Evolutionary conservation across 257 asterid species (phyloP).

Genomic region (Paraleonurus japonicus): DNA sequence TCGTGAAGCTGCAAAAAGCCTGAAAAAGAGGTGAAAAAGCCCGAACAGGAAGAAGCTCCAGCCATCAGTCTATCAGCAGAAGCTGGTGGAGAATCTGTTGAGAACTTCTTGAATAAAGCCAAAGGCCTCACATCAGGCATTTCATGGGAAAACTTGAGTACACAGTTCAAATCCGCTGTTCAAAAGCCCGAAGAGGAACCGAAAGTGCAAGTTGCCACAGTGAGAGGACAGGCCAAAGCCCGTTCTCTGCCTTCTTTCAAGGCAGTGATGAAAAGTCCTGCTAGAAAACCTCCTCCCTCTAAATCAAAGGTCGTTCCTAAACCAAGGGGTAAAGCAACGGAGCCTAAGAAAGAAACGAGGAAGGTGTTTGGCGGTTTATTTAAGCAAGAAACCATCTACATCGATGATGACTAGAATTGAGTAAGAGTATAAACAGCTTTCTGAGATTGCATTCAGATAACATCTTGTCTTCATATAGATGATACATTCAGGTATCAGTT

Average conservation of each 20-base stretch:
- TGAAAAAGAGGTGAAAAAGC: conserved; percentile 38
- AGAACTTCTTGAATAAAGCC: conserved; percentile 55
- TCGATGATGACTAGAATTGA: conserved; percentile 67
- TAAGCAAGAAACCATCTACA: conserved; percentile 90
- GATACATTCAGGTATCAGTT: conserved; percentile 22
- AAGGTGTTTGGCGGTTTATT: conserved; percentile 87
- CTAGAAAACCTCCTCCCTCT: conserved; percentile 28
- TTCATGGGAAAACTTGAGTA: conserved; percentile 48
- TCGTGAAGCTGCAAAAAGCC: conserved; percentile 46
- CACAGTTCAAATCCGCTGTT: conserved; percentile 54
- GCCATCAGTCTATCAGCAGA: conserved; percentile 44
- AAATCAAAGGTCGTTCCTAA: conserved; percentile 43
- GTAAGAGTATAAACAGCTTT: conserved; percentile 4
- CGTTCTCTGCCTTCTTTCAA: conserved; percentile 63
- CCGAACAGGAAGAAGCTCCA: conserved; percentile 40
- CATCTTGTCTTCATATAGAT: conserved; percentile 18
- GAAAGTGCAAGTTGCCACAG: conserved; percentile 67
- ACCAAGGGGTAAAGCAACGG: conserved; percentile 46
- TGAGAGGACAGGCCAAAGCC: conserved; percentile 88
- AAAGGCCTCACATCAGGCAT: conserved; percentile 56
- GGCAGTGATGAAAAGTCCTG: conserved; percentile 56
- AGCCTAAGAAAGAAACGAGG: conserved; percentile 57
- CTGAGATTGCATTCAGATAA: conserved; percentile 23
- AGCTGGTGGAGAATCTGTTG: conserved; percentile 61
- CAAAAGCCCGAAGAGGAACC: conserved; percentile 41